Evolutionary conservation across 2,329 filamentous ascomycete species (phyloP).

Genomic region (Aspergillus felis): DNA sequence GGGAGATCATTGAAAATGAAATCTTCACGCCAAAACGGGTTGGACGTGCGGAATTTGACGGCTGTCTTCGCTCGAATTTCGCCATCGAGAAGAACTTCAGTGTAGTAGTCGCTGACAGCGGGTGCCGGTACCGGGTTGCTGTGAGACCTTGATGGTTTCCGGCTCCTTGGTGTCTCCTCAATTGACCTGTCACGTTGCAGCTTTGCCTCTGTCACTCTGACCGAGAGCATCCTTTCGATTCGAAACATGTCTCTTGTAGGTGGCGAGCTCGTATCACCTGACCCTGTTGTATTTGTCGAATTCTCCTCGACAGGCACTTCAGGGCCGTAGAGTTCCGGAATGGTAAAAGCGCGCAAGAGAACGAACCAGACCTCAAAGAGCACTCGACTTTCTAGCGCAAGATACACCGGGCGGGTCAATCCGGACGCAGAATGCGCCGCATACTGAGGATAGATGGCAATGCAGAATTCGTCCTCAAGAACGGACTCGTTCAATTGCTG

Average conservation of each 20-base stretch:
- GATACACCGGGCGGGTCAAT: constrained; percentile 81
- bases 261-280: constrained; percentile 24
- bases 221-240: constrained; percentile 58
- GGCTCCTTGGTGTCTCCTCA: constrained; percentile 29
- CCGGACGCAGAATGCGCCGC: constrained; percentile 68
- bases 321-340: constrained; percentile 84
- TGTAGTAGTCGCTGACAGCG: constrained; percentile 43
- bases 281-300: constrained; percentile 30
- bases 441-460: constrained; percentile 94
- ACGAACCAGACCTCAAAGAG: constrained; percentile 99
- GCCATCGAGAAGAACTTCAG: constrained; percentile 47
- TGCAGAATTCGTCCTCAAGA: constrained; percentile 86
- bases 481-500: constrained; percentile 89
- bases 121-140: constrained; percentile 23
- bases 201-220: constrained; percentile 61
- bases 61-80: constrained; percentile 47
- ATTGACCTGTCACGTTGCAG: constrained; percentile 39
- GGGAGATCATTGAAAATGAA: constrained; percentile 47
- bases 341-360: constrained; percentile 81
- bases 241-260: constrained; percentile 59
- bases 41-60: constrained; percentile 43
- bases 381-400: constrained; percentile 79
- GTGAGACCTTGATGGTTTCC: constrained; percentile 31
- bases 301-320: constrained; percentile 44
- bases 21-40: constrained; percentile 49